A percentile compares a stretch with the other conserved stretches of the same genome.
Conservation (phyloP, 192 early-diverging fungal species). For the Rhizophagus prolifer region DNA sequence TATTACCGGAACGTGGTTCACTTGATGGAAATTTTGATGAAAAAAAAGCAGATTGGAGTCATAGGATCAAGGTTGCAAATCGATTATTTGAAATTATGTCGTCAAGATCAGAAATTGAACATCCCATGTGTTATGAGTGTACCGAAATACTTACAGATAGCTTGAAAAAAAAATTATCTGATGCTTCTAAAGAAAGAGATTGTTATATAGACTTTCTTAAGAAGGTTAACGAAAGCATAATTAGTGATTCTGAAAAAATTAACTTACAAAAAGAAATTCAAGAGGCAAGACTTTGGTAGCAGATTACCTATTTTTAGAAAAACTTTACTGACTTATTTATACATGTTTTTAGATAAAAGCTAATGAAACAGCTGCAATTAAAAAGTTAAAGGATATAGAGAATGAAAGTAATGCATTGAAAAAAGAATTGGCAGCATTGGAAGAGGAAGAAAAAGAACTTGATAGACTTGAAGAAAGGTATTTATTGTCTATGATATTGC, state of each 20-base stretch:
- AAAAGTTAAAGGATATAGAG: conserved; percentile 49
- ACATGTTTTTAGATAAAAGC: conserved; percentile 32
- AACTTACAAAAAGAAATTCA: conserved; percentile 55
- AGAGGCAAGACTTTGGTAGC: conserved; percentile 43
- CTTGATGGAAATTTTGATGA: conserved; percentile 16
- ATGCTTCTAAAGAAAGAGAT: conserved; percentile 71
- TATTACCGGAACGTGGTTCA: conserved; percentile 1
- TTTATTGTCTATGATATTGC: not conserved
- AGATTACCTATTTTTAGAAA: conserved; percentile 25
- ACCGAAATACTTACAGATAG: conserved; percentile 72
- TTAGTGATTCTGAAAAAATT: conserved; percentile 49
- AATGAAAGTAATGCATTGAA: conserved; percentile 45
- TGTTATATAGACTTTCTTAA: conserved; percentile 73
- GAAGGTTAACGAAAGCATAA: conserved; percentile 53
- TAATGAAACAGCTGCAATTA: conserved; percentile 44
- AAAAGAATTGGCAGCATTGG: conserved; percentile 48
- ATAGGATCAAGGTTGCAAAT: conserved; percentile 61
- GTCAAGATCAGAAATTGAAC: conserved; percentile 67
- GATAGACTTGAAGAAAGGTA: conserved; percentile 62
- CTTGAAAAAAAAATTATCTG: conserved; percentile 67
- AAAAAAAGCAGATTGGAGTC: conserved; percentile 36
- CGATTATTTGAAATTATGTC: conserved; percentile 80
- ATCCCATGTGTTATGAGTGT: conserved; percentile 91
- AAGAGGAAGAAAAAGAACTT: conserved; percentile 52
- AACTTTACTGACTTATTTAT: not conserved